A percentile compares a stretch with the other conserved stretches of the same genome.
phyloP scores from a whole-genome alignment of 306 rosid species.

The Cicer bijugum region DNA sequence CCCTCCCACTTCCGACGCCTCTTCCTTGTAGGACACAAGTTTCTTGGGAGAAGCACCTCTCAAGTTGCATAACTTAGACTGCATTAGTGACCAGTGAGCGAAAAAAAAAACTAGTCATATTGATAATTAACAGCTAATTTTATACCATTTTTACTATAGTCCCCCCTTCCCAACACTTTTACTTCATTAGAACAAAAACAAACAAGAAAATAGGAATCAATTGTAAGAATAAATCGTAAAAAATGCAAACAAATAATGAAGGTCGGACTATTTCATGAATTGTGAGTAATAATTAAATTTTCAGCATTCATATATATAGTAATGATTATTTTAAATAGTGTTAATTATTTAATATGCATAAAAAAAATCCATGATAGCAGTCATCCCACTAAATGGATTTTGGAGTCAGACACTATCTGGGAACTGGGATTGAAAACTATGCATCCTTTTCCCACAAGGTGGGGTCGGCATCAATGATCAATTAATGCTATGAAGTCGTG shows the following conservation, averaged over 20 bases:
- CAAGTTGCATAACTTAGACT: slow-evolving; percentile 88
- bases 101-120: slow-evolving; percentile 19
- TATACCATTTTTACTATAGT: neutral
- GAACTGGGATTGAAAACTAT: too few species aligned
- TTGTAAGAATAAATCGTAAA: neutral
- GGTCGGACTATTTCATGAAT: neutral
- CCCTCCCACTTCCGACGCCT: slow-evolving; percentile 99
- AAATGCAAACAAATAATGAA: neutral
- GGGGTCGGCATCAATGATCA: too few species aligned
- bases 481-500: too few species aligned
- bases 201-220: neutral
- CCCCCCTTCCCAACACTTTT: neutral
- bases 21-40: slow-evolving; percentile 79
- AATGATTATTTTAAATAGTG: too few species aligned
- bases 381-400: too few species aligned
- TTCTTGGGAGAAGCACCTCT: slow-evolving; percentile 64
- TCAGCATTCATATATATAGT: too few species aligned
- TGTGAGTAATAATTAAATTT: neutral
- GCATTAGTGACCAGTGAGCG: slow-evolving; percentile 41
- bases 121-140: slow-evolving; percentile 12
- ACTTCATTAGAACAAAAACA: neutral
- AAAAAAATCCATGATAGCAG: too few species aligned
- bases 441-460: too few species aligned
- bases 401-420: too few species aligned
- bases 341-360: too few species aligned